Evolutionary conservation across 2,329 filamentous ascomycete genomes (phyloP).

Genomic region (Aspergillus texensis): DNA sequence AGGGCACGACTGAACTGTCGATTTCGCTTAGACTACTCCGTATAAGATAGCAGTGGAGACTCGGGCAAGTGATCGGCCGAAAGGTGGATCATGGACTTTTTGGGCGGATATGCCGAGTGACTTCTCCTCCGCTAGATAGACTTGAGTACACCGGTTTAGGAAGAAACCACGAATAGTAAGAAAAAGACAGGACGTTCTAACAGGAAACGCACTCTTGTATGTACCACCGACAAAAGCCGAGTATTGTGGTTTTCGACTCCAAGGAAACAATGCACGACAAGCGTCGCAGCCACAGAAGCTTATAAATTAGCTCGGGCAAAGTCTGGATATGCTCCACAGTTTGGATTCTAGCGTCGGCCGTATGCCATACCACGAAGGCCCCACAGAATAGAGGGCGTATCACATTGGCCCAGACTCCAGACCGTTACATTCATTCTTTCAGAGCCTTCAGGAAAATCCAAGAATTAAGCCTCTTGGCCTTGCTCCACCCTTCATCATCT

Average conservation of each 20-base stretch:
- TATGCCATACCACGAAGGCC: neutral
- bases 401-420: neutral
- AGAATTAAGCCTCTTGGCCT: neutral
- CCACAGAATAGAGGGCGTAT: neutral
- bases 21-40: neutral
- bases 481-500: neutral
- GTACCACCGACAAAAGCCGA: neutral
- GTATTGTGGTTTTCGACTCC: neutral
- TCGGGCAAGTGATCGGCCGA: neutral
- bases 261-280: neutral
- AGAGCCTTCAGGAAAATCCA: neutral
- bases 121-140: neutral
- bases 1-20: neutral
- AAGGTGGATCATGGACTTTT: neutral
- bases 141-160: neutral
- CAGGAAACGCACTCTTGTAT: neutral
- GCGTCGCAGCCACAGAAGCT: neutral
- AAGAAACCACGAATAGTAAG: neutral
- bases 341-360: neutral
- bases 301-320: neutral
- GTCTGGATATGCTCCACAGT: neutral
- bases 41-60: neutral
- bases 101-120: neutral
- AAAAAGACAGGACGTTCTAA: neutral
- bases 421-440: neutral